Conservation (phyloP, 2,329 filamentous ascomycete genomes). For the Pyrenophora seminiperda region DNA sequence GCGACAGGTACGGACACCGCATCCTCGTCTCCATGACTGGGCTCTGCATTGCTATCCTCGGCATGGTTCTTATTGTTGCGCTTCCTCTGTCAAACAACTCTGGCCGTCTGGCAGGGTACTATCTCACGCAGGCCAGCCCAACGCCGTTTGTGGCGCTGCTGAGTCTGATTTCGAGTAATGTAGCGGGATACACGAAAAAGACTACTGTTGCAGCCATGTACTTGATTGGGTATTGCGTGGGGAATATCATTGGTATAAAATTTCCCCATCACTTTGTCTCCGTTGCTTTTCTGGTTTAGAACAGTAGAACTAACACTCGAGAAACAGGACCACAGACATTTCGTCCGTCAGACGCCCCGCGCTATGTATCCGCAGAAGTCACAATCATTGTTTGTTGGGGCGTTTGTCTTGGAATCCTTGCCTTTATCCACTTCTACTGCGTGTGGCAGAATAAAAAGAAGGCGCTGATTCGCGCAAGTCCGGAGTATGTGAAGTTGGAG, state of each 20-base stretch:
- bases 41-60: constrained; percentile 60
- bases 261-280: background rate
- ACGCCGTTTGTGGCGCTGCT: constrained; percentile 68
- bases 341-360: constrained; percentile 42
- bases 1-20: constrained; percentile 62
- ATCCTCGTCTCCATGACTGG: constrained; percentile 62
- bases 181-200: constrained; percentile 65
- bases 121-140: constrained; percentile 65
- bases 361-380: constrained; percentile 68
- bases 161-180: constrained; percentile 67
- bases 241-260: constrained; percentile 44
- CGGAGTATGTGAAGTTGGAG: constrained; percentile 65
- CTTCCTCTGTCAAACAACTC: constrained; percentile 62
- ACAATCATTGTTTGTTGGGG: constrained; percentile 65
- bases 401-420: constrained; percentile 59
- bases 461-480: constrained; percentile 55
- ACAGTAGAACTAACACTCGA: background rate
- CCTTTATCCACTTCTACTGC: constrained; percentile 69
- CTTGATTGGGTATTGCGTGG: constrained; percentile 50
- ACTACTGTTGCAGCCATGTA: constrained; percentile 62
- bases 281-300: constrained; percentile 34
- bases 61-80: constrained; percentile 68
- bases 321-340: constrained; percentile 51
- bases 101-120: constrained; percentile 68
- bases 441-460: constrained; percentile 64